Conservation (phyloP, 768 basidiomycete genomes). For the Boletus barrowsii region DNA sequence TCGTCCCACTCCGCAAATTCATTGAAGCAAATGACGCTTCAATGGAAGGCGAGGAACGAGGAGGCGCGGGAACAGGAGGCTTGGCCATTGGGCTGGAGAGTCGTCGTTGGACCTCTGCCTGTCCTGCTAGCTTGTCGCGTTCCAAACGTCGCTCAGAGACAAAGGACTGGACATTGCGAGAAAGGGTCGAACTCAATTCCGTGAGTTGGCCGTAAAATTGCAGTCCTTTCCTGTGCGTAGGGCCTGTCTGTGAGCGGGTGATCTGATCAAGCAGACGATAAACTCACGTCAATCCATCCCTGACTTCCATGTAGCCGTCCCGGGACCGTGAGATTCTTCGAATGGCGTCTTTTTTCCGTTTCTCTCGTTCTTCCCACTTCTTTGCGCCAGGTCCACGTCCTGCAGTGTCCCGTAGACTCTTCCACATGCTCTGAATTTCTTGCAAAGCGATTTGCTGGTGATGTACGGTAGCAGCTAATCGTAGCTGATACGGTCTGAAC, state of each 20-base stretch:
- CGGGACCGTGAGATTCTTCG: conserved; percentile 70
- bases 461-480: conserved; percentile 72
- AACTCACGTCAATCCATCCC: conserved; percentile 78
- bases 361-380: conserved; percentile 81
- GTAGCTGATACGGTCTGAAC: conserved; percentile 87
- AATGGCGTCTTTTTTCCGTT: conserved; percentile 70
- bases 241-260: conserved; percentile 2
- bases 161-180: conserved; percentile 58
- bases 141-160: conserved; percentile 63
- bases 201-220: conserved; percentile 85
- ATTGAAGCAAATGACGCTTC: conserved; percentile 57
- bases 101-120: conserved; percentile 71
- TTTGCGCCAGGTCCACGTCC: conserved; percentile 74
- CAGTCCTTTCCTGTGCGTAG: conserved; percentile 66
- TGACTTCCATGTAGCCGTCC: conserved; percentile 83
- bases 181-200: conserved; percentile 57
- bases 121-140: conserved; percentile 61
- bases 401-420: conserved; percentile 64
- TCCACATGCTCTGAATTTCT: conserved; percentile 75
- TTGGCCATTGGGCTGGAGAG: conserved; percentile 48
- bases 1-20: conserved; percentile 39
- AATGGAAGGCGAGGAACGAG: conserved; percentile 37
- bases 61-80: conserved; percentile 46
- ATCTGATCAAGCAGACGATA: neutral
- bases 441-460: conserved; percentile 72